Conservation (phyloP, 106 monocot genomes). For the Triglochin maritima region DNA sequence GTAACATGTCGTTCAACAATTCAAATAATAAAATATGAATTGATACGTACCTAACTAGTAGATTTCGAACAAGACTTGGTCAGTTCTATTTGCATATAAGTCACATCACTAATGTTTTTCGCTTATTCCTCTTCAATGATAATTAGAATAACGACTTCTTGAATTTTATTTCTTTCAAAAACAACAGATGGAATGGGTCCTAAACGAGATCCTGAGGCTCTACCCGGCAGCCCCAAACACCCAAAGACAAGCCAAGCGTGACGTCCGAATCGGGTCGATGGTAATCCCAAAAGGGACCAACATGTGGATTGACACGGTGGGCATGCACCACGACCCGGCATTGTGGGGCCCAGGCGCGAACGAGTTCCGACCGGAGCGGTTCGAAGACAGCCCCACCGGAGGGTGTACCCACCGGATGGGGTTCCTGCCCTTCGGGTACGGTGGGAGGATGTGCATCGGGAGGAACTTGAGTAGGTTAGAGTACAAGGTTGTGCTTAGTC, state of each 20-base stretch:
- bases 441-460: conserved; percentile 56
- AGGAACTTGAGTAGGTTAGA: conserved; percentile 48
- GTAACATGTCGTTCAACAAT: no score
- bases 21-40: no score
- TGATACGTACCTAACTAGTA: no score
- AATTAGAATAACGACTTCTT: no score
- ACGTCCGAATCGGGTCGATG: conserved; percentile 23
- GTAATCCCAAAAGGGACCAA: conserved; percentile 65
- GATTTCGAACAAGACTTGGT: no score
- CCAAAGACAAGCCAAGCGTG: conserved; percentile 54
- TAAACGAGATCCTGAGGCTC: conserved; percentile 48
- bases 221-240: conserved; percentile 58
- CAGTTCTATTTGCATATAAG: no score
- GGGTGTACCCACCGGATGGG: conserved; percentile 71
- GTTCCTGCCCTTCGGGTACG: conserved; percentile 67
- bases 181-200: conserved; percentile 73
- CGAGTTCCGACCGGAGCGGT: conserved; percentile 73
- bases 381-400: conserved; percentile 24
- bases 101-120: no score
- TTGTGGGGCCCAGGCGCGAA: conserved; percentile 71
- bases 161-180: no score
- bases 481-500: conserved; percentile 49
- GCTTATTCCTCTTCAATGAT: no score
- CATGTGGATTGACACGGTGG: conserved; percentile 62
- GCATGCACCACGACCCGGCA: conserved; percentile 54